These are phyloP conservation scores for Mollisiaceae sp. DNA, from an alignment of 2,329 filamentous ascomycete species.

Conservation along the genomic window DNA sequence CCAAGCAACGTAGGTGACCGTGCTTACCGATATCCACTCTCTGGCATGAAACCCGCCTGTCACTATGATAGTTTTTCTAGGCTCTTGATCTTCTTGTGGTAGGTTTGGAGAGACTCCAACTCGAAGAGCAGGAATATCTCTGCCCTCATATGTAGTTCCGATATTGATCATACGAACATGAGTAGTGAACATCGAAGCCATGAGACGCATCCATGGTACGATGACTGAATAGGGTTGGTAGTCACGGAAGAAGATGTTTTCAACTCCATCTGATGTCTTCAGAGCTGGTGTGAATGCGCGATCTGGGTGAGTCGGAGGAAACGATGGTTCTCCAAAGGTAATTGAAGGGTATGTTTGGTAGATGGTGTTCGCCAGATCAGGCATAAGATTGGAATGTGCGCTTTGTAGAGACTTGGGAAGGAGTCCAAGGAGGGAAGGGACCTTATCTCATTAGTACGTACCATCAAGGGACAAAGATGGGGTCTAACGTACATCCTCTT, in stretches of 20 bases:
- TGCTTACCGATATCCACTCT: conserved; percentile 95
- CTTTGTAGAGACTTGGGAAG: conserved; percentile 76
- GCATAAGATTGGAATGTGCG: conserved; percentile 76
- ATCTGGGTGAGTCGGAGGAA: conserved; percentile 32
- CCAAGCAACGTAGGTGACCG: conserved; percentile 90
- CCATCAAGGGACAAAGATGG: too few relatives aligned
- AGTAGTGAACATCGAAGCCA: conserved; percentile 87
- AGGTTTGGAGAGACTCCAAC: conserved; percentile 67
- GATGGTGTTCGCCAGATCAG: conserved; percentile 78
- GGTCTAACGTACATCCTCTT: conserved; percentile 66
- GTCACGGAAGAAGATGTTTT: conserved; percentile 87
- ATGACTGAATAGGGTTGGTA: conserved; percentile 84
- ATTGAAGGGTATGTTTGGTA: conserved; percentile 69
- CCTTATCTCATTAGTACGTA: conserved; percentile 44
- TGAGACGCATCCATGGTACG: conserved; percentile 87
- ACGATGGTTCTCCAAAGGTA: conserved; percentile 31
- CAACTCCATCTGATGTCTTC: conserved; percentile 44
- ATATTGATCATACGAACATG: conserved; percentile 76
- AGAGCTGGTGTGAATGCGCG: conserved; percentile 42
- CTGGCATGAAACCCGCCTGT: conserved; percentile 89
- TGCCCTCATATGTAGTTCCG: conserved; percentile 86
- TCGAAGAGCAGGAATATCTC: conserved; percentile 81
- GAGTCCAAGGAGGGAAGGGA: conserved; percentile 76
- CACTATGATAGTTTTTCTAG: conserved; percentile 79
- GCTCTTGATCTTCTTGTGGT: conserved; percentile 49